These are phyloP conservation scores for Xylaria arbuscula DNA, from an alignment of 2,329 filamentous ascomycete species.

Conservation along the genomic window DNA sequence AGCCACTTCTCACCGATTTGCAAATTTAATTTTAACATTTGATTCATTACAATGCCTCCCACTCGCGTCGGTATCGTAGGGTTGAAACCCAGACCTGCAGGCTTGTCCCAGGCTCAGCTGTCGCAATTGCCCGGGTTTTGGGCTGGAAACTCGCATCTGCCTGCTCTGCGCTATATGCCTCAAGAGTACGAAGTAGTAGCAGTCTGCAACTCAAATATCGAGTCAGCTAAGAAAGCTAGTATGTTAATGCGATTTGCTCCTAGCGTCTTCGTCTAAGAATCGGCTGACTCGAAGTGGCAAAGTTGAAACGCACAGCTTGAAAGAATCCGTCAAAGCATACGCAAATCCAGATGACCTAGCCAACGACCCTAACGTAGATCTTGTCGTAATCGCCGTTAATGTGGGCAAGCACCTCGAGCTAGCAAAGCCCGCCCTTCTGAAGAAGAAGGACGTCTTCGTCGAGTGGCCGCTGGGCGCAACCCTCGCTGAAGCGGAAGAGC, in stretches of 20 bases:
- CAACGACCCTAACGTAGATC: conserved; percentile 58
- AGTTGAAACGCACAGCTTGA: conserved; percentile 53
- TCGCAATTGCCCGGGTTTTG: conserved; percentile 45
- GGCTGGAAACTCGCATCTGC: conserved; percentile 54
- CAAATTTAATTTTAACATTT: neutral
- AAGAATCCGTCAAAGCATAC: conserved; percentile 53
- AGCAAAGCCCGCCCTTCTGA: conserved; percentile 55
- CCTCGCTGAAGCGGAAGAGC: conserved; percentile 55
- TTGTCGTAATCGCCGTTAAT: conserved; percentile 58
- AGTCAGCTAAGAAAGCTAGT: conserved; percentile 55
- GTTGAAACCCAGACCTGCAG: conserved; percentile 30
- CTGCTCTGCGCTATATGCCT: conserved; percentile 47
- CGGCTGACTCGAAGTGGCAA: conserved; percentile 1
- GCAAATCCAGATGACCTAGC: conserved; percentile 57
- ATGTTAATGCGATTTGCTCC: neutral
- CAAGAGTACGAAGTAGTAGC: conserved; percentile 60
- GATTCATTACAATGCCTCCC: conserved; percentile 41
- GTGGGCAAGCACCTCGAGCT: conserved; percentile 57
- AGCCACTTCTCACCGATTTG: too few relatives aligned
- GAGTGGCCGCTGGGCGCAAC: conserved; percentile 62
- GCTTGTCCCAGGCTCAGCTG: conserved; percentile 27
- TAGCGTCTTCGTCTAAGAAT: neutral
- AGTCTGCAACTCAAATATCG: conserved; percentile 59
- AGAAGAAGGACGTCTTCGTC: conserved; percentile 61
- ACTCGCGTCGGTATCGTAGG: conserved; percentile 47